phyloP scores from a whole-genome alignment of 441 rosid genomes.

The Daphne laureola region DNA sequence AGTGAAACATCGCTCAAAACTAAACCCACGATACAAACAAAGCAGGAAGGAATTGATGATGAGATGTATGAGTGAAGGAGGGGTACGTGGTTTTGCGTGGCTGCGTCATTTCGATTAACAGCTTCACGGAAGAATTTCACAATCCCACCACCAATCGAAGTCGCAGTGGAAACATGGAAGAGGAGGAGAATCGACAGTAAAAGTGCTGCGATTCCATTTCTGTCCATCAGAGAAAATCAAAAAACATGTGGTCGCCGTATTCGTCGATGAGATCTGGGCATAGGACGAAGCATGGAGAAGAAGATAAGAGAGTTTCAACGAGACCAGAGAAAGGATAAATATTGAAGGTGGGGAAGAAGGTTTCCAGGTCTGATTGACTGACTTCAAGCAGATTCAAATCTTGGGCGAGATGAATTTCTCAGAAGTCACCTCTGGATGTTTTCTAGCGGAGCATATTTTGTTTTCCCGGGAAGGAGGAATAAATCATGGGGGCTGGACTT shows the following conservation, averaged over 20 bases:
- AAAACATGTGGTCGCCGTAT: not conserved
- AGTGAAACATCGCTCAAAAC: slow-evolving; percentile 9
- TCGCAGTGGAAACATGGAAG: slow-evolving; percentile 36
- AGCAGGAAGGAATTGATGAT: slow-evolving; percentile 2
- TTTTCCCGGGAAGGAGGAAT: too few species aligned
- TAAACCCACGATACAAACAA: slow-evolving; percentile 1
- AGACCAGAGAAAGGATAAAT: too few species aligned
- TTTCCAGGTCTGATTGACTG: too few species aligned
- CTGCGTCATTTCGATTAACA: slow-evolving; percentile 14
- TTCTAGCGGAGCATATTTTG: too few species aligned
- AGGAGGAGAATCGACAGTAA: slow-evolving; percentile 29
- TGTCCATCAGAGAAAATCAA: slow-evolving; percentile 28
- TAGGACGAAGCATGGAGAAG: too few species aligned
- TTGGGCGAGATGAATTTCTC: too few species aligned
- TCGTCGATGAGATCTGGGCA: slow-evolving; percentile 5
- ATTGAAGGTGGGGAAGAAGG: too few species aligned
- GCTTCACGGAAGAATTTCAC: slow-evolving; percentile 29
- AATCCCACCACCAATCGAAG: slow-evolving; percentile 14
- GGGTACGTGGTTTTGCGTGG: slow-evolving; percentile 17
- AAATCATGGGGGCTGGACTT: too few species aligned
- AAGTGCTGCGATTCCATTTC: slow-evolving; percentile 28
- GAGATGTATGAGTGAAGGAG: slow-evolving; percentile 21
- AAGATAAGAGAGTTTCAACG: too few species aligned
- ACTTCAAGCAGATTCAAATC: too few species aligned
- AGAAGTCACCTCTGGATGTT: too few species aligned